Conservation (phyloP, 2,329 filamentous ascomycete species). For the Truncatella angustata region DNA sequence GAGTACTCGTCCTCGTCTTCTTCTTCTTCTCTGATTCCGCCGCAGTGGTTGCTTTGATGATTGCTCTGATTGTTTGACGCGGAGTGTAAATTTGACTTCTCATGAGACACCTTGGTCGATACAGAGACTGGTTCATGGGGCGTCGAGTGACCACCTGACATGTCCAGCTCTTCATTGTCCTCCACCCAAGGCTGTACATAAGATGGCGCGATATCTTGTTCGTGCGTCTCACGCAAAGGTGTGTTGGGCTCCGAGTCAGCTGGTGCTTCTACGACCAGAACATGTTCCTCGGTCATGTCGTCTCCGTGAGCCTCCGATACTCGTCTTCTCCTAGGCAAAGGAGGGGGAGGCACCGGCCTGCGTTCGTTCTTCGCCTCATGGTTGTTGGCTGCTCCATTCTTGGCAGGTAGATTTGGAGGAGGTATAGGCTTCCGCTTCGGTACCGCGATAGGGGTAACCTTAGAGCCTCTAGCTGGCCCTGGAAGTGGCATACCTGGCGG, state of each 20-base stretch:
- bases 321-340: constrained; percentile 27
- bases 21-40: constrained; percentile 9
- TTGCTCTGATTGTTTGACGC: neutral
- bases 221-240: constrained; percentile 17
- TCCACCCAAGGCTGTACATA: constrained; percentile 28
- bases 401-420: constrained; percentile 18
- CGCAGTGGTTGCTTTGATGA: no score
- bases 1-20: constrained; percentile 28
- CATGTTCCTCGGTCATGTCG: constrained; percentile 26
- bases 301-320: constrained; percentile 25
- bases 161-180: constrained; percentile 22
- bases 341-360: constrained; percentile 24
- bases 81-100: constrained; percentile 1
- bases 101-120: neutral
- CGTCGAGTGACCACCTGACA: constrained; percentile 8
- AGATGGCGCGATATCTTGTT: constrained; percentile 11
- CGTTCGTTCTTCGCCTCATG: constrained; percentile 23
- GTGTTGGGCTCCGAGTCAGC: constrained; percentile 29
- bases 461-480: constrained; percentile 24
- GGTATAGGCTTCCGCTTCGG: constrained; percentile 27
- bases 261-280: constrained; percentile 29
- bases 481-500: constrained; percentile 31
- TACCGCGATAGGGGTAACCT: constrained; percentile 20
- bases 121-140: constrained; percentile 4
- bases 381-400: constrained; percentile 20